phyloP scores from a whole-genome alignment of 305 asterid genomes.

The Stenogyne calaminthoides region DNA sequence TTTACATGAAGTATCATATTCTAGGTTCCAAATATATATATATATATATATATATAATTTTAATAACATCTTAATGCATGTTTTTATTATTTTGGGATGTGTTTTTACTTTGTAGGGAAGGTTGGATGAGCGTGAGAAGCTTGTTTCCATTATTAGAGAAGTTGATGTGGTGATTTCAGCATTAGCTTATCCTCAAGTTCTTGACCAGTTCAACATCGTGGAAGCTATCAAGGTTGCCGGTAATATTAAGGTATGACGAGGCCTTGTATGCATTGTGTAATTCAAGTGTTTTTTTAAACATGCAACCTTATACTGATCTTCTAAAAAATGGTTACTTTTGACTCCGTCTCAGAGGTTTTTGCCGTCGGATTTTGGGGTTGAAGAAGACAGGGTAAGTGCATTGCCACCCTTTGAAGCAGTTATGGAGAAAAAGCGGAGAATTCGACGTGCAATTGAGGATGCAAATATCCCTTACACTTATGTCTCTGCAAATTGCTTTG shows the following conservation, averaged over 20 bases:
- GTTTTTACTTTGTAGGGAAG: constrained; percentile 48
- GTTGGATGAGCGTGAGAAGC: constrained; percentile 49
- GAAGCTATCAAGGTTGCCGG: constrained; percentile 59
- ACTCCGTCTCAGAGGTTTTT: constrained; percentile 65
- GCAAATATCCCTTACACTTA: constrained; percentile 51
- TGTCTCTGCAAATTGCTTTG: constrained; percentile 54
- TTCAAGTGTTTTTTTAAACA: too few species aligned
- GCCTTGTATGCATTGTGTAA: too few species aligned
- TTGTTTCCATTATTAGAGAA: constrained; percentile 39
- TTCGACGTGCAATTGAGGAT: constrained; percentile 51
- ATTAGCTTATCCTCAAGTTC: constrained; percentile 51
- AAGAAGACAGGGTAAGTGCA: constrained; percentile 44
- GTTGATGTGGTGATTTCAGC: constrained; percentile 58
- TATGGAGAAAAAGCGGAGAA: constrained; percentile 46
- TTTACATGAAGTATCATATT: too few species aligned
- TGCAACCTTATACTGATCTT: too few species aligned
- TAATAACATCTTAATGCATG: too few species aligned
- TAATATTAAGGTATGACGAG: constrained; percentile 37
- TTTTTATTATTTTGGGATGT: background rate
- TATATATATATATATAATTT: too few species aligned
- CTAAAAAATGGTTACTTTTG: too few species aligned
- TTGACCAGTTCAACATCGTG: constrained; percentile 52
- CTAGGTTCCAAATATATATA: too few species aligned
- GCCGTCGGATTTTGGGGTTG: constrained; percentile 61
- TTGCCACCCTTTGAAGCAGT: constrained; percentile 50